Evolutionary conservation across 306 rosid species (phyloP).

Genomic region (Prunus fruticosa): DNA sequence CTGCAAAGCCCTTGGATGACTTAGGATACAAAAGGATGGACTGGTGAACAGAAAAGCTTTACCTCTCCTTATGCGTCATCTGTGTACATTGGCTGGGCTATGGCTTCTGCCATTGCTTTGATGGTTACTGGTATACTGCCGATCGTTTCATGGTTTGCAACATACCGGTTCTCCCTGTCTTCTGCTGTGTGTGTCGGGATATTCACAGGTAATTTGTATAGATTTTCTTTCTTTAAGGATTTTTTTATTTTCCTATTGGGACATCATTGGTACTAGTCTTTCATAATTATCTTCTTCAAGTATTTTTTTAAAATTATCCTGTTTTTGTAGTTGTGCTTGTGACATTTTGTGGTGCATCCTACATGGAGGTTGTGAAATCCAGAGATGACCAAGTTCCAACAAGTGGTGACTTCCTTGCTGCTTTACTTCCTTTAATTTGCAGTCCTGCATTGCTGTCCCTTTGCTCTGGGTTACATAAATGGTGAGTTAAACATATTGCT

Average conservation of each 20-base stretch:
- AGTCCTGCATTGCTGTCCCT: constrained; percentile 95
- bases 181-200: constrained; percentile 81
- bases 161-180: constrained; percentile 83
- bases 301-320: background rate
- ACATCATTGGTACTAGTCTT: constrained; percentile 8
- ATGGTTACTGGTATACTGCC: constrained; percentile 88
- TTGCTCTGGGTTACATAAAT: constrained; percentile 86
- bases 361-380: constrained; percentile 80
- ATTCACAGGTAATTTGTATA: constrained; percentile 65
- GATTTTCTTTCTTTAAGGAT: constrained; percentile 1
- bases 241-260: constrained; percentile 1
- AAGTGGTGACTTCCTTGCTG: constrained; percentile 90
- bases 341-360: constrained; percentile 88
- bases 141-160: constrained; percentile 93
- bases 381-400: constrained; percentile 77
- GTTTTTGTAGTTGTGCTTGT: constrained; percentile 66
- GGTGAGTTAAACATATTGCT: constrained; percentile 51
- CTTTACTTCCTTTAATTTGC: constrained; percentile 90
- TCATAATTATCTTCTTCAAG: background rate
- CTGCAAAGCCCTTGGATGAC: constrained; percentile 93
- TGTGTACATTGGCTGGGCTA: constrained; percentile 95
- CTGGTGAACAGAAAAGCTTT: constrained; percentile 63
- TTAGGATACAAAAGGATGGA: constrained; percentile 83
- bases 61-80: constrained; percentile 85
- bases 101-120: constrained; percentile 85